Evolutionary conservation across 768 basidiomycete species (phyloP), one percentile per base, ranked within the genome.

Genomic region (Tricholoma sp.): DNA sequence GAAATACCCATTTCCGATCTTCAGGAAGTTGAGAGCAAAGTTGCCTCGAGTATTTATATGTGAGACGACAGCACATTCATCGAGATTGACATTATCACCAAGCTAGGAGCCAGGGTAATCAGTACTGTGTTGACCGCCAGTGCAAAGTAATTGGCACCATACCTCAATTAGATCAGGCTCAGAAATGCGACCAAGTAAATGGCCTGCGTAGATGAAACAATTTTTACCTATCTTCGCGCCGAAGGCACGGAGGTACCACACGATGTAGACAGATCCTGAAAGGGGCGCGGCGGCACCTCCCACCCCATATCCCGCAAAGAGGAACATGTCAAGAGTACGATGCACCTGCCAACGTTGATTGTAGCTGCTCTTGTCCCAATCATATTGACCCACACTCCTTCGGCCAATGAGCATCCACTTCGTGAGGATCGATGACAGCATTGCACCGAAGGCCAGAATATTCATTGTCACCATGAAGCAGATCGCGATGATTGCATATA

Each of bases 271-370:
- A 0, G 75, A 69, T 5, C 78, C 78, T 6, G 72, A 68, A 9
- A 79, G 54, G 17, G 72, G 68, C 0, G 67, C 72, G 1, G 77
- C 66, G 5, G 76, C 71, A 17, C 77, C 76, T 1, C 74, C 74
- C 20, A 68, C 70, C 17, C 76, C 78, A 61, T 73, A 76, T 4
- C 76, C 77, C 39, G 70, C 68, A 61, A 71, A 69, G n/a, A 77
- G 55, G 33, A 74, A 63, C n/a, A 70, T 67, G 3, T 74, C 70
- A 9, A 78, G 60, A 1, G 64, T 64, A 12, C 76, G 69, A 58
- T 77, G 76, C n/a, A 79, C 66, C 61, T 79, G 76, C 78, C 78
- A 79, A 33, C 76, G 71, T 59, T 79, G 78, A 63, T 76, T 77
- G 58, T 80, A 80, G 50, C 70, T 73, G 66, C 72, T 75, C 63